These are phyloP conservation scores for Apiospora marii DNA, from an alignment of 2,329 filamentous ascomycete species.

Conservation along the genomic window DNA sequence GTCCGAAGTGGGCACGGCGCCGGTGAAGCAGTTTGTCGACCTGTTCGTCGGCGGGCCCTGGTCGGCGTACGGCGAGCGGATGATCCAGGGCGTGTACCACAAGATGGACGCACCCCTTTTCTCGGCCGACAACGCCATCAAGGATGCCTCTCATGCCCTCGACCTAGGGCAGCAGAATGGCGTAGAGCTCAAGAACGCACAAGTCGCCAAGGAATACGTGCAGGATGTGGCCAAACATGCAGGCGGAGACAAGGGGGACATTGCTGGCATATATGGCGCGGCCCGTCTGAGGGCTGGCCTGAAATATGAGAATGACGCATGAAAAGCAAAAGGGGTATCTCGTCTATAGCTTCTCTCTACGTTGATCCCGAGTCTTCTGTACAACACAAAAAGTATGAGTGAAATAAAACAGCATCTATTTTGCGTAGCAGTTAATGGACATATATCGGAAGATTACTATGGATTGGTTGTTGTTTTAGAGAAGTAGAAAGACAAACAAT, in stretches of 20 bases:
- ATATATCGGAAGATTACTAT: background rate
- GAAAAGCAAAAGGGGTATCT: conserved; percentile 18
- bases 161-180: conserved; percentile 70
- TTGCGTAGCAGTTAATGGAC: background rate
- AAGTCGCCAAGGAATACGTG: conserved; percentile 74
- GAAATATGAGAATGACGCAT: conserved; percentile 70
- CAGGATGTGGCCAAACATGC: conserved; percentile 70
- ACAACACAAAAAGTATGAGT: background rate
- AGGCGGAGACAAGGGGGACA: conserved; percentile 75
- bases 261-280: conserved; percentile 84
- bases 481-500: background rate
- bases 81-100: conserved; percentile 80
- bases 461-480: background rate
- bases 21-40: conserved; percentile 76
- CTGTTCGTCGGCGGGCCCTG: conserved; percentile 79
- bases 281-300: conserved; percentile 78
- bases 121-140: conserved; percentile 80
- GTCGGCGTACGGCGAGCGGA: conserved; percentile 75
- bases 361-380: no score
- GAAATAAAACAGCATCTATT: no score
- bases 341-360: background rate
- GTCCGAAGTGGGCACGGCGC: conserved; percentile 73
- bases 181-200: conserved; percentile 67
- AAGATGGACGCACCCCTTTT: conserved; percentile 82
- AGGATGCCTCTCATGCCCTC: conserved; percentile 81